Evolutionary conservation across 345 rosid genomes (phyloP).

Genomic region (Orychophragmus violaceus): DNA sequence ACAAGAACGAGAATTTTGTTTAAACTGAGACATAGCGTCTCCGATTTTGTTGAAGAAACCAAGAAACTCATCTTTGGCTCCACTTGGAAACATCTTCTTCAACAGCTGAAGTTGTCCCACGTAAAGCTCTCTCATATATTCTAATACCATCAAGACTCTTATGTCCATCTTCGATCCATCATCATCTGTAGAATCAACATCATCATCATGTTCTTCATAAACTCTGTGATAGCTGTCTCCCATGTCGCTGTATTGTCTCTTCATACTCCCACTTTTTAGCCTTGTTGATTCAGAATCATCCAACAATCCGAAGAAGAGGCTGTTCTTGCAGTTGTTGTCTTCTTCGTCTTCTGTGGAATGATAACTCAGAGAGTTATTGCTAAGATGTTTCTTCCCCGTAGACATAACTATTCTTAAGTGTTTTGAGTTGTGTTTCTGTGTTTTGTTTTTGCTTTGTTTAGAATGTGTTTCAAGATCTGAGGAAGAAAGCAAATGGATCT

Average conservation of each 20-base stretch:
- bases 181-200: neutral
- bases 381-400: constrained; percentile 22
- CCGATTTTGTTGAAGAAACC: constrained; percentile 28
- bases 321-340: constrained; percentile 14
- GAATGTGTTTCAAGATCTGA: neutral
- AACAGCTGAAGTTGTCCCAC: constrained; percentile 21
- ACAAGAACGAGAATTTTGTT: constrained; percentile 18
- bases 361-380: constrained; percentile 7
- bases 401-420: neutral
- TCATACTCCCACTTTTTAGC: constrained; percentile 29
- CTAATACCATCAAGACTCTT: constrained; percentile 27
- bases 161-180: constrained; percentile 12
- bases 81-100: constrained; percentile 28
- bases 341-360: neutral
- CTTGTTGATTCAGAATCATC: constrained; percentile 24
- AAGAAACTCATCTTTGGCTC: constrained; percentile 24
- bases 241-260: constrained; percentile 31
- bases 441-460: neutral
- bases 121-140: constrained; percentile 35
- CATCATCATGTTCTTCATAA: constrained; percentile 4
- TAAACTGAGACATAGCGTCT: constrained; percentile 22
- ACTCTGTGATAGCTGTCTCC: constrained; percentile 23
- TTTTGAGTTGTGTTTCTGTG: neutral
- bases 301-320: constrained; percentile 27
- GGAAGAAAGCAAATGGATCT: neutral